phyloP scores from a whole-genome alignment of 768 basidiomycete genomes.

The Asterophora parasitica region DNA sequence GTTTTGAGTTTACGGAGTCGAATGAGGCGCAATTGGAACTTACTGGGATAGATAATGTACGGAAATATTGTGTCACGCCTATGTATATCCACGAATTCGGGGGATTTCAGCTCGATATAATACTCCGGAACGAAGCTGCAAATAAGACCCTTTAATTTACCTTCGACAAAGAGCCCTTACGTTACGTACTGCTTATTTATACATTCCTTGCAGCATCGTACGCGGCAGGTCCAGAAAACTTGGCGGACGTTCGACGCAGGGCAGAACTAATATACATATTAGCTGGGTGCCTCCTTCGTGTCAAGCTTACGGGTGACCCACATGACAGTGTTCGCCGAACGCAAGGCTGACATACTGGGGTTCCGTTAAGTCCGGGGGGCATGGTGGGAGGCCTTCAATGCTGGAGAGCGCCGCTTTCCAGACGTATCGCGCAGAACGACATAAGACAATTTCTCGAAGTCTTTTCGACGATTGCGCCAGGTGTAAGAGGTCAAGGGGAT shows the following conservation, averaged over 20 bases:
- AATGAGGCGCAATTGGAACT: slow-evolving; percentile 9
- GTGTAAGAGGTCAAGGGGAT: slow-evolving; percentile 33
- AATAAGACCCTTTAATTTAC: neutral
- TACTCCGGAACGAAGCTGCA: slow-evolving; percentile 28
- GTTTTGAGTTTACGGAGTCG: neutral
- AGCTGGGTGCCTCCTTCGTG: neutral
- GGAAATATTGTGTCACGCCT: slow-evolving; percentile 28
- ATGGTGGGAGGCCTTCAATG: slow-evolving; percentile 26
- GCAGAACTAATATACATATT: slow-evolving; percentile 25
- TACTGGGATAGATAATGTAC: slow-evolving; percentile 21
- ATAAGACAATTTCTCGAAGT: slow-evolving; percentile 31
- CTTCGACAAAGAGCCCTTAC: neutral
- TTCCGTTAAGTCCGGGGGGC: slow-evolving; percentile 33
- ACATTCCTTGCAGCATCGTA: slow-evolving; percentile 33
- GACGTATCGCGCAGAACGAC: slow-evolving; percentile 24
- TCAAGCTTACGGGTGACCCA: slow-evolving; percentile 6
- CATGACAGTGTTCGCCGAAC: slow-evolving; percentile 25
- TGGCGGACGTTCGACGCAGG: slow-evolving; percentile 23
- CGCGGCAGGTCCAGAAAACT: slow-evolving; percentile 32
- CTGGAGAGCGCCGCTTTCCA: slow-evolving; percentile 24
- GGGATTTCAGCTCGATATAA: slow-evolving; percentile 22
- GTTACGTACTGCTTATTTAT: slow-evolving; percentile 25
- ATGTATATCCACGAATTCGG: slow-evolving; percentile 20
- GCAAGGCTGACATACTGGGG: slow-evolving; percentile 31
- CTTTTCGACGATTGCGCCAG: slow-evolving; percentile 33